phyloP scores from a whole-genome alignment of 2,329 filamentous ascomycete genomes.

The Plectosphaerella sp. region DNA sequence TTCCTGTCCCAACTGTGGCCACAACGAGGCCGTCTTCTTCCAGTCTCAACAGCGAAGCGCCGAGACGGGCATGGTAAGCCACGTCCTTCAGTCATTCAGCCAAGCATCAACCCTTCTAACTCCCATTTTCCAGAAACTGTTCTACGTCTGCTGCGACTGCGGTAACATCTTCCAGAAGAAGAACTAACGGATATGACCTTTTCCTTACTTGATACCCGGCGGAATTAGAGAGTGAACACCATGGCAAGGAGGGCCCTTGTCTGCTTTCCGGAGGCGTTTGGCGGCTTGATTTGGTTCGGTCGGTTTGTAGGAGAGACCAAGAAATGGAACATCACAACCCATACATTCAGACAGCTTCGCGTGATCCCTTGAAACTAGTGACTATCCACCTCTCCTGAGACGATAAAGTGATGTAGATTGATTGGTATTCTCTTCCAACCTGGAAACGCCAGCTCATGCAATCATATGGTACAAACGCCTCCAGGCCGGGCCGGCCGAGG shows the following conservation, averaged over 20 bases:
- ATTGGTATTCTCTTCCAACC: slow-evolving; percentile 1
- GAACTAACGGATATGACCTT: slow-evolving; percentile 2
- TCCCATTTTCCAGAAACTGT: slow-evolving; percentile 63
- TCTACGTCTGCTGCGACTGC: slow-evolving; percentile 92
- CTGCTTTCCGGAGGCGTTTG: neutral
- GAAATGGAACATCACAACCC: no score
- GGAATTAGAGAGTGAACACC: neutral
- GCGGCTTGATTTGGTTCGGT: neutral
- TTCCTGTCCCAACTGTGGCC: slow-evolving; percentile 77
- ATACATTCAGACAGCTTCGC: neutral
- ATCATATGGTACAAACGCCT: slow-evolving; percentile 7
- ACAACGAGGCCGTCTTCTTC: slow-evolving; percentile 94
- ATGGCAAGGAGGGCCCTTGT: slow-evolving; percentile 4
- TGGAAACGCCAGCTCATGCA: slow-evolving; percentile 1
- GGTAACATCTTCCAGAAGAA: slow-evolving; percentile 73
- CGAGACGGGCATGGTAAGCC: slow-evolving; percentile 93
- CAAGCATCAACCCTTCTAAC: slow-evolving; percentile 16
- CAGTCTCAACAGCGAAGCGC: slow-evolving; percentile 96
- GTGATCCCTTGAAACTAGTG: neutral
- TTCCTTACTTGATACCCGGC: slow-evolving; percentile 14
- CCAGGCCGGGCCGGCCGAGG: neutral
- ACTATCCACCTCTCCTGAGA: no score
- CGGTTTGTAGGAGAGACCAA: neutral
- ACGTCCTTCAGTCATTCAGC: neutral
- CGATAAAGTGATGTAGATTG: neutral